phyloP scores from a whole-genome alignment of 2,329 filamentous ascomycete genomes.

The Aspergillus intermedius region DNA sequence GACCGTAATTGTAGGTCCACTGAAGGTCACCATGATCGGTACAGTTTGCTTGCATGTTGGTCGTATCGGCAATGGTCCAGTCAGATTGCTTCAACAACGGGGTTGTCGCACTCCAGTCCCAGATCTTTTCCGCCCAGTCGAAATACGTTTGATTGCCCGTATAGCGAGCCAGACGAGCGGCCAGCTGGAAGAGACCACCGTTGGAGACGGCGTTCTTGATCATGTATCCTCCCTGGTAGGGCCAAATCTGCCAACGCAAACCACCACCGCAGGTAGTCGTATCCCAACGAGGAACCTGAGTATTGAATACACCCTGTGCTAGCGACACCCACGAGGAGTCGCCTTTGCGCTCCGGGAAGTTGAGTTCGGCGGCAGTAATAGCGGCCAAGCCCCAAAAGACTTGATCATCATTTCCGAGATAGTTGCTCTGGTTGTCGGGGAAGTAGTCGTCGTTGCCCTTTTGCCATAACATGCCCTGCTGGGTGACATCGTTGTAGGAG shows the following conservation, averaged over 20 bases:
- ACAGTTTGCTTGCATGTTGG: slow-evolving; percentile 46
- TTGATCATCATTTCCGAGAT: slow-evolving; percentile 52
- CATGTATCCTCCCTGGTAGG: slow-evolving; percentile 62
- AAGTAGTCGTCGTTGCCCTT: slow-evolving; percentile 71
- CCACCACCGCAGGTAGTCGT: slow-evolving; percentile 61
- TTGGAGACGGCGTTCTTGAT: slow-evolving; percentile 56
- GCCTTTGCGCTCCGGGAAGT: slow-evolving; percentile 62
- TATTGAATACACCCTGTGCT: slow-evolving; percentile 73
- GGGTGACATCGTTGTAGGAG: slow-evolving; percentile 62
- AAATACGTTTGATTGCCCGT: slow-evolving; percentile 73
- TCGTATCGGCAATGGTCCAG: slow-evolving; percentile 52
- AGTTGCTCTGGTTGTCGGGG: slow-evolving; percentile 51
- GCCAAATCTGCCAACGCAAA: slow-evolving; percentile 78
- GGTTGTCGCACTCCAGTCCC: slow-evolving; percentile 51
- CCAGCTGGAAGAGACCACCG: slow-evolving; percentile 52
- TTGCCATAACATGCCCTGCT: slow-evolving; percentile 66
- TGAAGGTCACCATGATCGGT: slow-evolving; percentile 47
- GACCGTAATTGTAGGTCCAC: slow-evolving; percentile 54
- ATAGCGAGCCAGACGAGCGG: slow-evolving; percentile 65
- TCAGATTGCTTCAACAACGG: slow-evolving; percentile 46
- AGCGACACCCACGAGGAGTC: slow-evolving; percentile 70
- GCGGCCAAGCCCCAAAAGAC: slow-evolving; percentile 82
- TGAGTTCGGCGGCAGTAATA: slow-evolving; percentile 70
- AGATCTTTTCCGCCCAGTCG: slow-evolving; percentile 67
- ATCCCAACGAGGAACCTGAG: slow-evolving; percentile 68